phyloP scores from a whole-genome alignment of 352 stramenopile genomes.

The Salisapilia sapeloensis region DNA sequence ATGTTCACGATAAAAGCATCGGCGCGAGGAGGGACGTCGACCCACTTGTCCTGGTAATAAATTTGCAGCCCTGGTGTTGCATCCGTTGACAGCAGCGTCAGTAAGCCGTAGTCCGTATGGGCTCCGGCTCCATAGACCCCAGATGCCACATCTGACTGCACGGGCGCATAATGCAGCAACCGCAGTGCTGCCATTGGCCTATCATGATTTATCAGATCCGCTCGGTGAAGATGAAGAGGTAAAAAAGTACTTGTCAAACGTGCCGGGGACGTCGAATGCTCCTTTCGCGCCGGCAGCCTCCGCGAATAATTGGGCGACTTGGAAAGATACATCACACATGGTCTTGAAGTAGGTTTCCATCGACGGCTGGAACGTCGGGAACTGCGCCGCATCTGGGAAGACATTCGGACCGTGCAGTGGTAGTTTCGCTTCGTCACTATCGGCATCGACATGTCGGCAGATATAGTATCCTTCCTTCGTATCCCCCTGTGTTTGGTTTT shows the following conservation, averaged over 20 bases:
- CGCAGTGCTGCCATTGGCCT: conserved; percentile 59
- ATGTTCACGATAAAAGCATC: conserved; percentile 60
- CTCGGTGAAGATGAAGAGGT: not conserved
- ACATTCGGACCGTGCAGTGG: conserved; percentile 48
- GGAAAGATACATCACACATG: conserved; percentile 30
- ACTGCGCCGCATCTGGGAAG: conserved; percentile 21
- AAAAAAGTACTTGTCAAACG: conserved; percentile 33
- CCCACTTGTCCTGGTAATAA: conserved; percentile 24
- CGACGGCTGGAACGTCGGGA: conserved; percentile 23
- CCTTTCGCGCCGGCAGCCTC: conserved; percentile 25
- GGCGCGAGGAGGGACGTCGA: conserved; percentile 30
- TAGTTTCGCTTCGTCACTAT: conserved; percentile 34
- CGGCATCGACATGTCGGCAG: conserved; percentile 33
- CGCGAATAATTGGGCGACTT: conserved; percentile 36
- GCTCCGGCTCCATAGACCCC: conserved; percentile 62
- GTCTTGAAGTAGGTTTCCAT: conserved; percentile 29
- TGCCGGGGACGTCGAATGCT: conserved; percentile 20
- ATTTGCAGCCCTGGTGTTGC: conserved; percentile 39
- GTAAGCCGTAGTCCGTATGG: conserved; percentile 56
- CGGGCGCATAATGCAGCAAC: conserved; percentile 54
- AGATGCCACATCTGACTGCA: conserved; percentile 32
- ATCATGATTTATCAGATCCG: not conserved
- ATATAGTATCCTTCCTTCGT: conserved; percentile 72
- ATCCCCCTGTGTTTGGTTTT: conserved; percentile 29
- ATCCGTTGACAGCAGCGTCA: conserved; percentile 54